Evolutionary conservation across 164 flowering plant species (phyloP), one percentile per base, ranked within the genome.

Genomic region (Saururus chinensis): DNA sequence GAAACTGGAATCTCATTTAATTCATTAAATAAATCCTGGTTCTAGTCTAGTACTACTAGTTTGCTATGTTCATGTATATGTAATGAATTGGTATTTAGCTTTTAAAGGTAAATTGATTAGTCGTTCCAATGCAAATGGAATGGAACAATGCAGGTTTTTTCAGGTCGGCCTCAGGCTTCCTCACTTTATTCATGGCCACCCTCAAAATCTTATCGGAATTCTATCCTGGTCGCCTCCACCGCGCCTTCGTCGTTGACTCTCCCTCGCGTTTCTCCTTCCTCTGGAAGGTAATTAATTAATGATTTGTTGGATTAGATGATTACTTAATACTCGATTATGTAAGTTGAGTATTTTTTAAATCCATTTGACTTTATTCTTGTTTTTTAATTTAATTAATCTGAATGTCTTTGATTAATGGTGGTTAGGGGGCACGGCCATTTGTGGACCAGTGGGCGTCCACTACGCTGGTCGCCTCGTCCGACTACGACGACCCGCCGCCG

Each of bases 151-250:
- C 95, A 95, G 99, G 98, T 85, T 86, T 81, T 83, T 95, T 83
- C 95, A 91, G 93, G 74, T 95, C 99, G 48, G 98, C 88, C 0
- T 84, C 99, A n/a, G 88, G 92, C 68, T 95, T 89, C 70, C 74
- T 87, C 91, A 91, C 85, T 56, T 63, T 89, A 35, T 64, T 91
- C 61, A 68, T 91, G 72, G 71, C 90, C 51, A 67, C 95, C n/a
- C 78, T 91, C 65, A 95, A 87, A 79, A 76, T 82, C 22, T 60
- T 95, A 60, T 81, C 81, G 3, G 99, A 95, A 35, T 84, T 83
- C 68, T 95, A 95, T 53, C 98, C 99, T 0, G 82, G 85, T 23
- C 77, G 89, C 21, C 89, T 91, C 58, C 79, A 71, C 79, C 84
- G 75, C 73, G 89, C 92, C 37, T 95, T 95, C 71, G 77, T 91